Conservation (phyloP, 345 rosid species). For the Eucalyptus sp. region DNA sequence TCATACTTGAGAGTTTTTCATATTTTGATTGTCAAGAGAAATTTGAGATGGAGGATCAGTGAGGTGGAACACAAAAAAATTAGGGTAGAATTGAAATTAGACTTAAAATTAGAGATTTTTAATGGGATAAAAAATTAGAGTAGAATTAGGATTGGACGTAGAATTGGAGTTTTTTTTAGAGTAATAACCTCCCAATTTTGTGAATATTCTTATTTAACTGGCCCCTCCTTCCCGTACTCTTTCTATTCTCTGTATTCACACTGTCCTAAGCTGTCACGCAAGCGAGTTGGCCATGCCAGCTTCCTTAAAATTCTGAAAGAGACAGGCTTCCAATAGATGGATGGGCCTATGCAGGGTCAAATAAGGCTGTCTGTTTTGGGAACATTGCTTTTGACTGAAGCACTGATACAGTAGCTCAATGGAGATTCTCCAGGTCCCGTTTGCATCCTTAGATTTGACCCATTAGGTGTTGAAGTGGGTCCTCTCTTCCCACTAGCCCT, state of each 20-base stretch:
- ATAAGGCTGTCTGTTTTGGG: background rate
- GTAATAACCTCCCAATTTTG: too few relatives aligned
- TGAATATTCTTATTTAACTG: background rate
- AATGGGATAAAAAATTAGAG: too few relatives aligned
- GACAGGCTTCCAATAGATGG: background rate
- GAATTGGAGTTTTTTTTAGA: too few relatives aligned
- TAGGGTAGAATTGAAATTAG: too few relatives aligned
- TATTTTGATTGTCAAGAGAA: too few relatives aligned
- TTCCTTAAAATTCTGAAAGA: background rate
- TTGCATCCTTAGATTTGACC: background rate
- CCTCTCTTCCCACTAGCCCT: background rate
- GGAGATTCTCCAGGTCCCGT: background rate
- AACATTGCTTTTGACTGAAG: background rate
- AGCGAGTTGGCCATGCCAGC: background rate
- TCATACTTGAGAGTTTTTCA: too few relatives aligned
- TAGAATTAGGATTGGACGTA: too few relatives aligned
- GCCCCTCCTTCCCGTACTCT: background rate
- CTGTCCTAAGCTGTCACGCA: background rate
- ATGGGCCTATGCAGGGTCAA: background rate
- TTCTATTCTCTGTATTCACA: background rate
- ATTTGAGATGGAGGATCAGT: too few relatives aligned
- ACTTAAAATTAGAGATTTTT: too few relatives aligned
- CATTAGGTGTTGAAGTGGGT: background rate
- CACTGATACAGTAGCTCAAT: background rate
- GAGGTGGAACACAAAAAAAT: too few relatives aligned